Conservation (phyloP, 2,329 filamentous ascomycete species). For the Diaporthe eres region DNA sequence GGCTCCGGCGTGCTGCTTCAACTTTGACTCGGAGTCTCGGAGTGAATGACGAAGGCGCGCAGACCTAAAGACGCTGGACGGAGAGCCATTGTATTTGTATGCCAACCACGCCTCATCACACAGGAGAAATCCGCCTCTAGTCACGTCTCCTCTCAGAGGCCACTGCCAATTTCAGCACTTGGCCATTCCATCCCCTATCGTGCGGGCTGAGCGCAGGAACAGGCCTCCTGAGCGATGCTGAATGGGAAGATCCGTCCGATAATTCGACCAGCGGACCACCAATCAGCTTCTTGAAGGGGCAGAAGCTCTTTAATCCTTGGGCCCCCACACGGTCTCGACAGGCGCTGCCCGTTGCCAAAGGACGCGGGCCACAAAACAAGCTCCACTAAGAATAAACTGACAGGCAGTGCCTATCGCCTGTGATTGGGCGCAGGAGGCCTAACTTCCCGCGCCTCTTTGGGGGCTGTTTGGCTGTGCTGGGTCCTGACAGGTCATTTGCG, state of each 20-base stretch:
- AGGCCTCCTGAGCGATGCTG: slow-evolving; percentile 25
- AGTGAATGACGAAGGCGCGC: background rate
- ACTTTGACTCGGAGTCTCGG: background rate
- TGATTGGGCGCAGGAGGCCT: slow-evolving; percentile 1
- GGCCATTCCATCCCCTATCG: background rate
- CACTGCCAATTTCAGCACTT: slow-evolving; percentile 3
- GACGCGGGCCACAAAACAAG: background rate
- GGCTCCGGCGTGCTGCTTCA: background rate
- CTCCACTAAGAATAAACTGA: slow-evolving; percentile 1
- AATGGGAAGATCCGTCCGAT: slow-evolving; percentile 19
- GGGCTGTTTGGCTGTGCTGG: background rate
- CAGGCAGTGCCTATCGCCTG: background rate
- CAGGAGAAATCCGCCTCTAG: background rate
- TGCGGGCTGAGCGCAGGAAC: background rate
- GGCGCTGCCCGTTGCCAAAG: background rate
- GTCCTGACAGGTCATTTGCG: slow-evolving; percentile 31
- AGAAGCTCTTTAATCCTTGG: background rate
- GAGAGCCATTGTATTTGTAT: background rate
- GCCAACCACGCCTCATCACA: background rate
- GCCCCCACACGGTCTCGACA: background rate
- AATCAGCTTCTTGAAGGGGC: background rate
- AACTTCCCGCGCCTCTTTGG: background rate
- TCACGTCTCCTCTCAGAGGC: background rate
- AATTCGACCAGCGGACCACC: background rate
- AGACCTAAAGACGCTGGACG: background rate